Base-by-base conservation (phyloP, 352 stramenopile genomes). In the Phytophthora pini region DNA sequence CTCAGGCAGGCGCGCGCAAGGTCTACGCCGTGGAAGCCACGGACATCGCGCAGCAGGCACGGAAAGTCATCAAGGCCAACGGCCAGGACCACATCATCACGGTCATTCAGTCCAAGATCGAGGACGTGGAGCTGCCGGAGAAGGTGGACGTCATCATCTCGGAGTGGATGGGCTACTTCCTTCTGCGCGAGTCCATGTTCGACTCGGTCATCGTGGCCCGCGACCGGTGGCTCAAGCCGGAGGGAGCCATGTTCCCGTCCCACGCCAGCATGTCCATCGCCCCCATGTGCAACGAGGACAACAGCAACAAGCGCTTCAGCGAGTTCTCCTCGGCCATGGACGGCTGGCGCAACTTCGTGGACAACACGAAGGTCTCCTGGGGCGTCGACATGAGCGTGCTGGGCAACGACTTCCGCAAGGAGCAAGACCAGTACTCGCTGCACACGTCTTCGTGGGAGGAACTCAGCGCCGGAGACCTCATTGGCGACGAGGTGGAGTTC, bases 71-170 rank as follows among this genome's bases (percentile, higher is more conserved):
- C 51, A 90, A 97, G 54, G 92, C 93, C 13, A 99, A 99, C 83
- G 81, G 90, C 41, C 89, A 99, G 58, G 87, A 96, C 74, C 80
- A 98, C 73, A 90, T 99, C 61, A 90, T 99, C 24, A 98, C 97
- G 17, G 98, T 99, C 34, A 99, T 99, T 70, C 95, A 99, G 84
- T 90, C 94, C 54, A 98, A 98, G 70, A 97, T 99, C 4, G 98
- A 99, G 78, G 97, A 99, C 54, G 89, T 99, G 17, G 72, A 98
- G 61, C 83, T 99, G 2, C 96, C 97, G 0, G 95, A 99, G 72
- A 97, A 98, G 68, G 98, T 99, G 29, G 98, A 99, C 76, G 98
- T 99, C 59, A 99, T 99, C 55, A 98, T 99, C 56, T 99, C 95
- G 11, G 97, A 99, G 82, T 99, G 97, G 95, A 99, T 99, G 98